Evolutionary conservation across 1,284 basidiomycete genomes (phyloP), one percentile per base, ranked within the genome.

Genomic region (Melanopsichium pennsylvanicum): DNA sequence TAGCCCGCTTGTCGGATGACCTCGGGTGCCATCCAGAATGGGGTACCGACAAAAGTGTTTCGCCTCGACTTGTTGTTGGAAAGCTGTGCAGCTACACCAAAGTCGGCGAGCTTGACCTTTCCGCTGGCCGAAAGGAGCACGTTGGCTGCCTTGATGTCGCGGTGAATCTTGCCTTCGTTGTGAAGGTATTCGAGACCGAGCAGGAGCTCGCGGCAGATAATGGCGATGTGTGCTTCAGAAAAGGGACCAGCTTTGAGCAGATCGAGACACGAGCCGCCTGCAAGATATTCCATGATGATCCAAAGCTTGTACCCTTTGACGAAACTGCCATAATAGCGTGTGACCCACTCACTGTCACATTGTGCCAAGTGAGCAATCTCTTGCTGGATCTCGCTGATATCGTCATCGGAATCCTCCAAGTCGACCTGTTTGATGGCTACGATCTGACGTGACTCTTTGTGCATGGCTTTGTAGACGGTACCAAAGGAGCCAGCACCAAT

Each of bases 211-310:
- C 92, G 89, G 76, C 92, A 93, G 66, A 97, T 87, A 72, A 96
- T 89, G 13, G 95, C 93, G 66, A 97, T 96, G 78, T 97, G 93
- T 0, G 87, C 85, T 82, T 98, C 96, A 8, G 89, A 87, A 81
- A 97, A 96, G 18, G 87, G 84, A 21, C 92, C 94, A 0, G 92
- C 88, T 82, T 95, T 96, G 74, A 97, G 86, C 42, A 98, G 85
- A 81, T 97, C 95, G 45, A 96, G 87, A 83, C 95, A 97, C 18
- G 93, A 97, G n/a, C 95, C 95, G 27, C 95, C 96, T 0, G 93
- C 93, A 44, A 97, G 89, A 81, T 93, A 97, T 82, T 99, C 95
- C 96, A 98, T 98, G 77, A 99, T 86, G 79, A 99, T 98, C 96
- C 96, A 98, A 16, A 99, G 85, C 82, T 97, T 96, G 85, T 95